phyloP scores from a whole-genome alignment of 2,329 filamentous ascomycete genomes.

The Fusarium incarnatum region DNA sequence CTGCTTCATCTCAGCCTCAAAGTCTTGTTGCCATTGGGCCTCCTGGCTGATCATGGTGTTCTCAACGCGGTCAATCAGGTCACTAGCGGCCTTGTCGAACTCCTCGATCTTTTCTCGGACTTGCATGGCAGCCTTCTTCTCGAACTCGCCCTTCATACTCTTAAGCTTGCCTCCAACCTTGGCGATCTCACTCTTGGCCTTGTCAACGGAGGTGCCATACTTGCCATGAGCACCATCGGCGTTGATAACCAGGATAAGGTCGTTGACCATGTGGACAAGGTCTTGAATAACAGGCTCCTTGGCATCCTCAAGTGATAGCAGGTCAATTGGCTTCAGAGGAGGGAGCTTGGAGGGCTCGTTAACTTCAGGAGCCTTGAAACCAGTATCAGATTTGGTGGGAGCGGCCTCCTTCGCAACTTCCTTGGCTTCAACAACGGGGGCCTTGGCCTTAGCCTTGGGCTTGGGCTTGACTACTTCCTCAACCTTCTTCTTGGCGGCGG shows the following conservation, averaged over 20 bases:
- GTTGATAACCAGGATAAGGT: constrained; percentile 93
- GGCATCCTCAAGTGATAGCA: constrained; percentile 78
- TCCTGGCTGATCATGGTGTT: constrained; percentile 84
- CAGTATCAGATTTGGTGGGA: constrained; percentile 43
- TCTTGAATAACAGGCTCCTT: constrained; percentile 92
- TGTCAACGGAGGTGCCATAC: constrained; percentile 81
- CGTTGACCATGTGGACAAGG: constrained; percentile 93
- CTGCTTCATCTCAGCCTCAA: constrained; percentile 84
- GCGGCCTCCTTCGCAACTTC: constrained; percentile 48
- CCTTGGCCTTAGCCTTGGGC: constrained; percentile 42
- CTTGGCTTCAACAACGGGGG: constrained; percentile 35
- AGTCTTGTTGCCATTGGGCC: constrained; percentile 85
- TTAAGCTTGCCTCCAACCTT: constrained; percentile 84
- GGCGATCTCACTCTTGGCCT: constrained; percentile 85
- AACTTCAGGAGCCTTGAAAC: constrained; percentile 69
- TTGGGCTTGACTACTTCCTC: constrained; percentile 49
- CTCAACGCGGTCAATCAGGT: constrained; percentile 90
- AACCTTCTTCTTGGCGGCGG: constrained; percentile 48
- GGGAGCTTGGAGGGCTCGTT: constrained; percentile 74
- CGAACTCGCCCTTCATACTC: constrained; percentile 75
- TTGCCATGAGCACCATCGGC: constrained; percentile 82
- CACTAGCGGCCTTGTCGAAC: constrained; percentile 87
- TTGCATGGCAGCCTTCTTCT: constrained; percentile 78
- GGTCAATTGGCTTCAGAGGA: constrained; percentile 78
- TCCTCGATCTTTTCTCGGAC: constrained; percentile 78